A percentile compares a stretch with the other conserved stretches of the same genome.
Conservation (phyloP, 768 basidiomycete species). For the Boletus speciosus region DNA sequence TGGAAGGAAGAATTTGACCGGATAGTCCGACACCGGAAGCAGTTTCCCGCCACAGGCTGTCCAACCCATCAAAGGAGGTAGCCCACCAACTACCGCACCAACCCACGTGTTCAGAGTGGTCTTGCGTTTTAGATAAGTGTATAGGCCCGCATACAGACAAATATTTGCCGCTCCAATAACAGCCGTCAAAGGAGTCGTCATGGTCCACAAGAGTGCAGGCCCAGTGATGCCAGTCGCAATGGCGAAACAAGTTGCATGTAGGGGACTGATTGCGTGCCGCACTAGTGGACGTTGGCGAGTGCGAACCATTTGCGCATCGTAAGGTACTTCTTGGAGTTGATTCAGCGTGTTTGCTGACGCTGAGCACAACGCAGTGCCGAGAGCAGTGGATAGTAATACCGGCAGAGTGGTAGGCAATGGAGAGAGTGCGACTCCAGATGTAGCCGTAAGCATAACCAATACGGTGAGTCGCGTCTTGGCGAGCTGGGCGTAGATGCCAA, state of each 20-base stretch:
- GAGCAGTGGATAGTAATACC: conserved; percentile 78
- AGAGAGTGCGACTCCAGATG: conserved; percentile 90
- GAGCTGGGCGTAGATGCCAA: conserved; percentile 73
- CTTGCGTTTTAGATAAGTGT: conserved; percentile 90
- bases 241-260: conserved; percentile 84
- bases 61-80: conserved; percentile 99
- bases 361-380: conserved; percentile 87
- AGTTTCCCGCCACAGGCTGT: conserved; percentile 85
- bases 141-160: conserved; percentile 83
- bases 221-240: conserved; percentile 73
- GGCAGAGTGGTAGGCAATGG: conserved; percentile 83
- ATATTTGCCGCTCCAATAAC: conserved; percentile 81
- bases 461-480: conserved; percentile 82
- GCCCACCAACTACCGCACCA: conserved; percentile 85
- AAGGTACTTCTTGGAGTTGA: conserved; percentile 91
- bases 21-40: conserved; percentile 59
- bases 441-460: conserved; percentile 83
- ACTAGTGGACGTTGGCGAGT: conserved; percentile 88
- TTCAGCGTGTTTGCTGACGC: conserved; percentile 94
- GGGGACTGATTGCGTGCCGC: conserved; percentile 74
- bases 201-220: conserved; percentile 69
- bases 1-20: conserved; percentile 59
- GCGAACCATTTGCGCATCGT: conserved; percentile 94
- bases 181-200: conserved; percentile 86
- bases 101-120: conserved; percentile 89